These are phyloP conservation scores for Malus sieversii DNA, from an alignment of 306 rosid species.

Conservation along the genomic window DNA sequence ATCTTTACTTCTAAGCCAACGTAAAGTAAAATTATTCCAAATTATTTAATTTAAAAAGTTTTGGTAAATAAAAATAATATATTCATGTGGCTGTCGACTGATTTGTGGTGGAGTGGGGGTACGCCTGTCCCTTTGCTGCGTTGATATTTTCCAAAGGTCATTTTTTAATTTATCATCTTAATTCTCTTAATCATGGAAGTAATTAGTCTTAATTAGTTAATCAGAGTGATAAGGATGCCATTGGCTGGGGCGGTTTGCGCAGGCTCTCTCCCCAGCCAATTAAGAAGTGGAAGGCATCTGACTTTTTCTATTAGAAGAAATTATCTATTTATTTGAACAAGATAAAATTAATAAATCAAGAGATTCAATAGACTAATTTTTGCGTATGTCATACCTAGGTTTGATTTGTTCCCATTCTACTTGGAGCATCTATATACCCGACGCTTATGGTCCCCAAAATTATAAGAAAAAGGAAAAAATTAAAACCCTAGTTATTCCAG, in stretches of 20 bases:
- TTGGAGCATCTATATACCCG: not conserved
- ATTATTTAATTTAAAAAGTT: not conserved
- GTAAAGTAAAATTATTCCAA: conserved; percentile 4
- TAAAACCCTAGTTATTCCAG: not conserved
- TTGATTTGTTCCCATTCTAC: not conserved
- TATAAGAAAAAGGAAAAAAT: too few relatives aligned
- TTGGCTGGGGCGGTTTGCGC: conserved; percentile 26
- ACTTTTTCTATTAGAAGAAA: not conserved
- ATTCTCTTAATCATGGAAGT: not conserved
- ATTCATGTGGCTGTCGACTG: conserved; percentile 27
- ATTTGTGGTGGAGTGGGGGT: conserved; percentile 29
- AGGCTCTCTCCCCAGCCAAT: not conserved
- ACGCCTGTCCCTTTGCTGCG: not conserved
- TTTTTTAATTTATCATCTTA: not conserved
- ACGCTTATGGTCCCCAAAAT: not conserved
- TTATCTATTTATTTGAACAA: not conserved
- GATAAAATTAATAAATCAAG: not conserved
- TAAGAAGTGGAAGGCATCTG: not conserved
- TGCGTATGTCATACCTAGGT: not conserved
- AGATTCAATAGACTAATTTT: not conserved
- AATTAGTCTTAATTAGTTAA: not conserved
- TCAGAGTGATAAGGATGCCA: not conserved
- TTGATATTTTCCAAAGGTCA: conserved; percentile 20
- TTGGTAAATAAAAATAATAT: not conserved
- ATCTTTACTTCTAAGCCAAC: conserved; percentile 17